Evolutionary conservation across 345 rosid genomes (phyloP), one percentile per base, ranked within the genome.

Genomic region (Hibiscus trionum): DNA sequence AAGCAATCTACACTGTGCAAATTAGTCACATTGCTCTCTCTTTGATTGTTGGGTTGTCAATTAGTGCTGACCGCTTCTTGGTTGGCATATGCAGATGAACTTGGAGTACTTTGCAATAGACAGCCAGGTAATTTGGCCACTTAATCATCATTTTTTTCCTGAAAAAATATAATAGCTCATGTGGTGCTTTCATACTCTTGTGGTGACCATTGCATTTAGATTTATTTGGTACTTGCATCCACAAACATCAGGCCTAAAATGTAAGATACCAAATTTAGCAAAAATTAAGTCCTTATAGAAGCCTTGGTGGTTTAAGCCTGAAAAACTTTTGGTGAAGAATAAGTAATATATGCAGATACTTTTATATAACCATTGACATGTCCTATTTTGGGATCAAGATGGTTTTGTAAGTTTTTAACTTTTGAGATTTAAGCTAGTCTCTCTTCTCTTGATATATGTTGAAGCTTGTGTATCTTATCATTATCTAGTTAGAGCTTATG

Each of bases 81-180:
- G 69, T 69, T 72, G 80, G 57, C 52, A 24, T 73, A 59, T 90
- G 86, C 95, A 96, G 99, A 93, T 96, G 99, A 93, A 96, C 81
- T 84, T 96, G 91, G 99, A 96, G 81, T 96, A 87, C 83, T 96
- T 93, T 84, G 88, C 99, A 27, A 89, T 93, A 72, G 98, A 96
- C 73, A 87, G 94, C 80, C 99, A 96, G 98, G 99, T 96, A 83
- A 49, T 8, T 49, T 35, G n/a, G n/a, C 44, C 33, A 65, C n/a
- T 65, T 55, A 8, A 1, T 21, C 17, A 12, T 24, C 55, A 12
- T 55, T 4, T 35, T 16, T 56, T 19, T 19, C 24, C 4, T 17
- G 27, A 7, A 2, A 19, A 2, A 9, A n/a, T 5, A 12, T 12
- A 44, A 11, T 16, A 29, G 53, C 26, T 53, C 12, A 12, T 12